Evolutionary conservation across 148 eudicot genomes (phyloP).

Genomic region (Rheum nobile): DNA sequence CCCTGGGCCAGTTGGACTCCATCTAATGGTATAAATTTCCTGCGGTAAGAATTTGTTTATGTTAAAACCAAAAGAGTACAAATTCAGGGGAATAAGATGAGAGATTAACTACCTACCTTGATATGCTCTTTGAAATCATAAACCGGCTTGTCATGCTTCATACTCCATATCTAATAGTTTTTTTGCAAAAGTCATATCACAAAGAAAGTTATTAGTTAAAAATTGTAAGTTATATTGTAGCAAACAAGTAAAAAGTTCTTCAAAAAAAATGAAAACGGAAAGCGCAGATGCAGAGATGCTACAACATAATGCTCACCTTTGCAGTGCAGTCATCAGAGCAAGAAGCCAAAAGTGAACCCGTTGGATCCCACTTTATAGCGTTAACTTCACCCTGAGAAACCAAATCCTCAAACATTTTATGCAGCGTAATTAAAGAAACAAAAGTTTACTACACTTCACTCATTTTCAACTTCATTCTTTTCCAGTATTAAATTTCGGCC

Average conservation of each 20-base stretch:
- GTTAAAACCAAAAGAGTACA: background rate
- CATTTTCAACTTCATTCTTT: background rate
- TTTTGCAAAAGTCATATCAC: background rate
- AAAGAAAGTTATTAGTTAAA: background rate
- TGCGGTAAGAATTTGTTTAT: slow-evolving; percentile 5
- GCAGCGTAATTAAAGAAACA: background rate
- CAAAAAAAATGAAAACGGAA: background rate
- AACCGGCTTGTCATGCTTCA: slow-evolving; percentile 46
- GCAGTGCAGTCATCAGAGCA: slow-evolving; percentile 70
- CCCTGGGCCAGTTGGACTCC: slow-evolving; percentile 64
- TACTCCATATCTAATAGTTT: slow-evolving; percentile 43
- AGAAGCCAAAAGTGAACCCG: slow-evolving; percentile 65
- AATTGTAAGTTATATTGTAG: background rate
- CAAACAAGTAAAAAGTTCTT: background rate
- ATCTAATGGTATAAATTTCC: slow-evolving; percentile 61
- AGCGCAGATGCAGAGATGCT: background rate
- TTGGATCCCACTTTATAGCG: slow-evolving; percentile 74
- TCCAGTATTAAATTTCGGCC: background rate
- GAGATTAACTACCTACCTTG: slow-evolving; percentile 30
- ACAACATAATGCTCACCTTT: slow-evolving; percentile 28
- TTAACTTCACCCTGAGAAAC: slow-evolving; percentile 66
- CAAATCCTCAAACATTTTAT: background rate
- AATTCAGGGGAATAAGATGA: background rate
- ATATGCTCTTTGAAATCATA: slow-evolving; percentile 54
- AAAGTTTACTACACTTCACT: background rate